A percentile compares a stretch with the other conserved stretches of the same genome.
phyloP scores from a whole-genome alignment of 2,329 filamentous ascomycete species.

The Cryphonectria nitschkei region DNA sequence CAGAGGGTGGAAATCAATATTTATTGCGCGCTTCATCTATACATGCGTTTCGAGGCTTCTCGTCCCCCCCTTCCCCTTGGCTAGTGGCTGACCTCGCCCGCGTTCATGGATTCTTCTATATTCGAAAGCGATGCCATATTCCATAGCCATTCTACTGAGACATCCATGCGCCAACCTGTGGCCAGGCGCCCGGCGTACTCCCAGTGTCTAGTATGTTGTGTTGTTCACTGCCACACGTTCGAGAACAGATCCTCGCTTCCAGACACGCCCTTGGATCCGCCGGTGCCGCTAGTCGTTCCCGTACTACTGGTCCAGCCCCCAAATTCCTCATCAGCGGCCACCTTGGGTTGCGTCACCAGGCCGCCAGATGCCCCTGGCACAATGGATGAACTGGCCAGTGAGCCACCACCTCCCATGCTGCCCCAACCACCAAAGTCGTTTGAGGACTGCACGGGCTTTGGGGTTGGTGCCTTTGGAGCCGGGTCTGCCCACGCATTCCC shows the following conservation, averaged over 20 bases:
- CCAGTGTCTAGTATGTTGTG: neutral
- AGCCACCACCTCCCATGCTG: constrained; percentile 31
- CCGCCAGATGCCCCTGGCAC: constrained; percentile 67
- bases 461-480: constrained; percentile 52
- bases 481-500: constrained; percentile 79
- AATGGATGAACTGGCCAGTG: constrained; percentile 63
- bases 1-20: constrained; percentile 7
- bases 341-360: constrained; percentile 67
- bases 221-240: constrained; percentile 84
- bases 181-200: no score
- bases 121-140: neutral
- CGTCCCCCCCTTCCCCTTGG: no score
- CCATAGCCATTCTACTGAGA: neutral
- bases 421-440: constrained; percentile 67
- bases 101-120: neutral
- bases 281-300: constrained; percentile 46
- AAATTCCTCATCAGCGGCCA: constrained; percentile 91
- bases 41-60: neutral
- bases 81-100: no score
- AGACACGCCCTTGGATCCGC: constrained; percentile 52
- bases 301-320: constrained; percentile 87
- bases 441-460: constrained; percentile 44
- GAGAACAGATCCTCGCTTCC: constrained; percentile 87
- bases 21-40: constrained; percentile 24
- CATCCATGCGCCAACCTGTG: neutral